These are phyloP conservation scores for Podospora appendiculata DNA, from an alignment of 495 filamentous ascomycete species.

Conservation along the genomic window DNA sequence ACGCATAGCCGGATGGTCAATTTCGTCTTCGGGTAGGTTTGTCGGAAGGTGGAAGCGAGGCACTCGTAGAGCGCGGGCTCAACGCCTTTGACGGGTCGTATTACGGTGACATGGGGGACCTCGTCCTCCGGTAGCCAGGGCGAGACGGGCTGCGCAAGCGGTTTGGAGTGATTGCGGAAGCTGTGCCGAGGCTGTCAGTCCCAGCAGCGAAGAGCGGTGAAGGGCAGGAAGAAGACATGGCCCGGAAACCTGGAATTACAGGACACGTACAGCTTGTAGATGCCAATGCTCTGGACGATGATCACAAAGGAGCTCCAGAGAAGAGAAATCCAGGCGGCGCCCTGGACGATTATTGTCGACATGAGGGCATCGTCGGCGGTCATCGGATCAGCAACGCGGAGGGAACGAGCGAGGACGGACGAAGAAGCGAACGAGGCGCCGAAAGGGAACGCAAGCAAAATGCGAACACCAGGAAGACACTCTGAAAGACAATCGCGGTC, in stretches of 20 bases:
- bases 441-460: too few relatives aligned
- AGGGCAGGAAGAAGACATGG: too few relatives aligned
- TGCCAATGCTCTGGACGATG: conserved; percentile 42
- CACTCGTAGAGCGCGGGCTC: conserved; percentile 89
- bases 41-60: conserved; percentile 80
- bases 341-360: conserved; percentile 27
- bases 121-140: conserved; percentile 34
- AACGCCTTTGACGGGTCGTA: conserved; percentile 88
- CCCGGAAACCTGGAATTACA: too few relatives aligned
- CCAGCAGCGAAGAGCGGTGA: too few relatives aligned
- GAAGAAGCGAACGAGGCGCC: background rate
- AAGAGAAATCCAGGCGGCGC: conserved; percentile 35
- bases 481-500: too few relatives aligned
- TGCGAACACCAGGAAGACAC: too few relatives aligned
- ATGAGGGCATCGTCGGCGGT: conserved; percentile 24
- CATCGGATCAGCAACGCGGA: background rate
- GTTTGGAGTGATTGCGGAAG: conserved; percentile 40
- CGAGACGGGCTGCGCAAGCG: conserved; percentile 35
- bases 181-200: conserved; percentile 23
- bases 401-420: background rate
- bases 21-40: conserved; percentile 69
- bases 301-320: conserved; percentile 43
- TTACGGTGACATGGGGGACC: conserved; percentile 79
- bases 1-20: conserved; percentile 82
- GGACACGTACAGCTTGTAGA: conserved; percentile 39